Evolutionary conservation across 768 basidiomycete species (phyloP), one percentile per base, ranked within the genome.

Genomic region (Lactarius hengduanensis): DNA sequence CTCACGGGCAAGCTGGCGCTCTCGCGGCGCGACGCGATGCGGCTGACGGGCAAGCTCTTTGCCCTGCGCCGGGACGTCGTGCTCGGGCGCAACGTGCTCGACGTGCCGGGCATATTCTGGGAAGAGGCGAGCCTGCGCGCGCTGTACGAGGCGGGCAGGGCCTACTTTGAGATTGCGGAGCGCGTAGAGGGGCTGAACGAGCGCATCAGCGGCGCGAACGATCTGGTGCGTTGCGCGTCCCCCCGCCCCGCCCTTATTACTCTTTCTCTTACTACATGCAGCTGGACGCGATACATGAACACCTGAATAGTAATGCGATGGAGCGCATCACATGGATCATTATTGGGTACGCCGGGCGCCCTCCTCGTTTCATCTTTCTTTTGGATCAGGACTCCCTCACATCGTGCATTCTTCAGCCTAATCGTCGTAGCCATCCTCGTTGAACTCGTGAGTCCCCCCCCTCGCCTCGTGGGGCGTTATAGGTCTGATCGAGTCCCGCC

Each of bases 81-180:
- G 72, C 79, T 98, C 1, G 92, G 95, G 11, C 92, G 90, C 28
- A 96, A 96, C 72, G 93, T 98, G 36, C 82, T 98, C 1, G 96
- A 98, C 73, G 89, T 93, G 6, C 95, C 95, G 0, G 94, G 95
- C 73, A 77, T 98, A 56, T 98, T 98, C 76, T 97, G 95, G 96
- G 89, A 87, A 60, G 95, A 96, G 74, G 94, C 94, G 13, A 94
- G 90, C 70, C 78, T 96, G 71, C 90, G 91, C 72, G 90, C 87
- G 34, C 76, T 98, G 41, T 98, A 98, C 73, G 92, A 94, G 70
- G 94, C 94, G 0, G 94, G 96, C 57, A 81, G 94, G 64, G 95
- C 95, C 71, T 98, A 98, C 73, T 93, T 97, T 84, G 96, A 98
- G 76, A 94, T 97, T 61, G 86, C 85, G 41, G 85, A 82, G 4